Evolutionary conservation across 805 yeast genomes (phyloP).

Genomic region (Lipomyces sp.): DNA sequence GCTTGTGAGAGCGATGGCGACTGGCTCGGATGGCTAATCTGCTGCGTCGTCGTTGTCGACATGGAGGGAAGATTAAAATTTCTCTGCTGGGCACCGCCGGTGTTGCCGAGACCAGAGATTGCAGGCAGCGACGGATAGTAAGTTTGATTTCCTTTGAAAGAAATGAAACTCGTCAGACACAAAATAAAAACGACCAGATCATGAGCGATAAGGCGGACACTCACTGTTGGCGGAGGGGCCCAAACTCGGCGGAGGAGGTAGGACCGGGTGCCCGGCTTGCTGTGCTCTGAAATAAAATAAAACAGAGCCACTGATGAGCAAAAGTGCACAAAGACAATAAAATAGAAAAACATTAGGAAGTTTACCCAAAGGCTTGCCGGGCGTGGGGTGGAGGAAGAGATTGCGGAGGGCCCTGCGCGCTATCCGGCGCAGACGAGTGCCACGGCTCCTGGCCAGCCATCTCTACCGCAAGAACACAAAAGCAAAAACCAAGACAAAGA

Average conservation of each 20-base stretch:
- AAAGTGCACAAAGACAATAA: conserved; percentile 1
- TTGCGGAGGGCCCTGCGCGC: conserved; percentile 20
- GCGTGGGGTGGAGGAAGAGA: conserved; percentile 30
- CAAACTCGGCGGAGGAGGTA: conserved; percentile 37
- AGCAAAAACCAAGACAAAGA: not conserved
- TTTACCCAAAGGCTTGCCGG: conserved; percentile 35
- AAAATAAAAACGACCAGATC: not conserved
- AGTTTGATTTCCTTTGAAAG: conserved; percentile 27
- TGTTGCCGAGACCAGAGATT: conserved; percentile 32
- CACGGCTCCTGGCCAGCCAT: conserved; percentile 25
- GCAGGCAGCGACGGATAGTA: conserved; percentile 36
- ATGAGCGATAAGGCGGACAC: not conserved
- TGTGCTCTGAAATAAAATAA: conserved; percentile 27
- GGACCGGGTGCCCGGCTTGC: conserved; percentile 36
- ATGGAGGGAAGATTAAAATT: conserved; percentile 25
- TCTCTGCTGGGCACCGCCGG: conserved; percentile 27
- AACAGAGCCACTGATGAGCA: conserved; percentile 1
- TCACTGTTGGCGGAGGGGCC: conserved; percentile 26
- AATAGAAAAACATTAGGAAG: conserved; percentile 23
- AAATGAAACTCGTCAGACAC: not conserved
- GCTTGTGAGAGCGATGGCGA: conserved; percentile 23
- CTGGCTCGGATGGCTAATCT: conserved; percentile 31
- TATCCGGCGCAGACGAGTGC: conserved; percentile 25
- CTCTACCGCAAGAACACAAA: not conserved
- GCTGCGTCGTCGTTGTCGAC: conserved; percentile 34